Base-by-base conservation (phyloP, 441 rosid species). In the Croton setiger region DNA sequence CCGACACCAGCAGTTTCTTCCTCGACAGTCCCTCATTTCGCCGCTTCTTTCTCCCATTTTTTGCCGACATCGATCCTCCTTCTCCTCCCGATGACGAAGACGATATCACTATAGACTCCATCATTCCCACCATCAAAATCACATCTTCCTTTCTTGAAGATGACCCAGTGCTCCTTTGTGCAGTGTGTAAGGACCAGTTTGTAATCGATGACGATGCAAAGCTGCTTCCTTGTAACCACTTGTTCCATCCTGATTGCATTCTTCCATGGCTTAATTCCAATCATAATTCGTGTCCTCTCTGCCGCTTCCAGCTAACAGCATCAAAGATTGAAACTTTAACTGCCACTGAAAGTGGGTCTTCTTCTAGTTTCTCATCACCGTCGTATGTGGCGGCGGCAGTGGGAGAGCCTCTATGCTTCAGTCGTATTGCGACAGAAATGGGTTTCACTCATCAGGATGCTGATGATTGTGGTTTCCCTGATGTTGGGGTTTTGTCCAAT, bases 161-260 rank as follows among this genome's bases (percentile, higher is more conserved):
- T n/a, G 68, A 81, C 41, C 75, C 79, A 23, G 41, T 36, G 6
- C 57, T 77, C 48, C 73, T 76, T 44, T 86, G 93, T 64, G 86
- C 85, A 20, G 82, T 88, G 0, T 88, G 93, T 67, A 83, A 80
- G 69, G 93, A 88, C 7, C 74, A 77, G 70, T 86, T 88, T 57
- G 12, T 54, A n/a, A 15, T 77, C 3, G 83, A 78, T 13, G 81
- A 70, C 17, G 81, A 80, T 47, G 90, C 83, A 60, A 77, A 75
- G 76, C 75, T 78, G 17, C 76, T 88, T 17, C 93, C 93, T 21
- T 88, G 93, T 66, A 74, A 57, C 0, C 93, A 88, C 48, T 66
- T 84, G n/a, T 88, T 83, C 70, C 93, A 86, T 59, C 71, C 85
- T 15, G 81, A 80, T 14, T 86, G 93, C 76, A 88, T 88, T 59